Evolutionary conservation across 495 filamentous ascomycete species (phyloP), one percentile per base, ranked within the genome.

Genomic region (Copromyces sp.): DNA sequence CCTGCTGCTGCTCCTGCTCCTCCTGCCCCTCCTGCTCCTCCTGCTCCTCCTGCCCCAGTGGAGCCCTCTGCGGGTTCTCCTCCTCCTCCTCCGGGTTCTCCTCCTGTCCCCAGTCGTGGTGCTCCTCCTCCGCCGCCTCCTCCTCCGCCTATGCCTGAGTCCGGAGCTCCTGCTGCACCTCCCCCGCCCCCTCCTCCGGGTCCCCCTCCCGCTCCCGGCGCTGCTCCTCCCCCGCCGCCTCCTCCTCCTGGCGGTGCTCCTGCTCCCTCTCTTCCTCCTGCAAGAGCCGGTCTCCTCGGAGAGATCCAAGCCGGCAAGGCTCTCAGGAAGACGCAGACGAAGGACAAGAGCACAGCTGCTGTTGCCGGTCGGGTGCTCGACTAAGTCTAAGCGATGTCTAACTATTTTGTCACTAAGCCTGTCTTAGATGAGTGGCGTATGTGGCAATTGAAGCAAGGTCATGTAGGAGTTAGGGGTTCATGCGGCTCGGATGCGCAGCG

Each of bases 251-350:
- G 84, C 17, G 79, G 78, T 65, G 71, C 86, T 47, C 78, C 81
- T 5, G 72, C 78, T 29, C 70, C 81, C 12, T 74, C 79, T 59
- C 53, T 61, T 35, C 53, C 53, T 61, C 12, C 24, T 16, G 84
- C 82, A 68, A 83, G 88, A 47, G 81, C 90, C 38, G 93, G 87
- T 14, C 84, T 98, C 72, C 79, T 98, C 73, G 90, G 89, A 65
- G 89, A 95, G 75, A 97, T 98, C 73, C 90, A 93, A 77, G 84
- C 88, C 72, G 94, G 94, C 69, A 94, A 80, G 79, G 83, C 88
- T 16, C 83, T 98, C 74, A 91, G 82, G 84, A 97, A 97, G 84
- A 90, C 92, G 42, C 84, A 91, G 81, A 97, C 94, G 29, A 93
- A 92, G 77, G 94, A 98, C 79, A 89, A 89, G 81, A 98, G 94